Evolutionary conservation across 805 yeast genomes (phyloP), one percentile per base, ranked within the genome.

Genomic region (Metschnikowia borealis): DNA sequence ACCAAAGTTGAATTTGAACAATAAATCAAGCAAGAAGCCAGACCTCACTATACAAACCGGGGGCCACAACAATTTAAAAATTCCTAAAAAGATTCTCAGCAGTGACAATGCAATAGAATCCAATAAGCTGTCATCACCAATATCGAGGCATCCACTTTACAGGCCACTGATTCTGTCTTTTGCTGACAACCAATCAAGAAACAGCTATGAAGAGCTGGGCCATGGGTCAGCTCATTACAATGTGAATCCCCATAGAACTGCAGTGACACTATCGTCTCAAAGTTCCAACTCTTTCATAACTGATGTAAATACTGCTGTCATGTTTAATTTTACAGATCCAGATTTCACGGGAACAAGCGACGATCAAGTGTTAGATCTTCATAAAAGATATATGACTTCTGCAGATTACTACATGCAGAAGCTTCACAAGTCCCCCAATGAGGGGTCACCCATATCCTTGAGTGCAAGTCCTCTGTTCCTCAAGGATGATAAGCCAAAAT

Each of bases 351-450:
- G 46, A 11, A 44, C 33, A 8, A 43, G 29, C 11, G 45, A 48
- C 23, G 46, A 34, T 31, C 41, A 46, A 6, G 23, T 55, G 23
- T 49, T 43, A 17, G 58, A 55, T 7, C 38, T 55, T 6, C 58
- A 55, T 33, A 36, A 53, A 15, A 54, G 49, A 31, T 55, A 55
- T 35, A 48, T 55, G 58, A 46, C 50, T 10, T 54, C 58, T 1
- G 47, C 58, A 3, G 58, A 55, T 23, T 49, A 49, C 11, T 55
- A 44, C 40, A 44, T 55, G 44, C 58, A 46, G 17, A 51, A 45
- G 21, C 46, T 51, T 15, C 57, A 51, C 31, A 53, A 41, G 34
- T 44, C 46, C 14, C 46, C 42, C 10, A 31, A 35, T n/a, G 18
- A 44, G 17, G 45, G 42, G 15, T 21, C 40, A 1, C 33, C 29